Evolutionary conservation across 495 filamentous ascomycete species (phyloP), one percentile per base, ranked within the genome.

Genomic region (Penicillium fimorum): DNA sequence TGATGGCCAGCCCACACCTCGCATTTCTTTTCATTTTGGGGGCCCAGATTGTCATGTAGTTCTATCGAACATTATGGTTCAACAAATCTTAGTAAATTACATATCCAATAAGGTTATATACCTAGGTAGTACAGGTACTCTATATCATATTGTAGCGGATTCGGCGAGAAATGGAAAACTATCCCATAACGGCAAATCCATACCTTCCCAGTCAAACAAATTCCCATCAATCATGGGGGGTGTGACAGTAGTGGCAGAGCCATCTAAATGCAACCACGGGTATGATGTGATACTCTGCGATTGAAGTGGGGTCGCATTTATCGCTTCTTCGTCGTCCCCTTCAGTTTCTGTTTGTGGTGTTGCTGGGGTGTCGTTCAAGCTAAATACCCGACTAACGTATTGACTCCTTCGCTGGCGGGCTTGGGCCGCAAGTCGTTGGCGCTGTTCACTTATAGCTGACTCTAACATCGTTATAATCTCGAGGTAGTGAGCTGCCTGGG

Each of bases 351-450:
- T 44, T 35, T n/a, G 57, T 4, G 57, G 41, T n/a, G 58, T 42
- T 25, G 44, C 18, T 2, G 66, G 53, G 17, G 20, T 61, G 3
- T 64, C 61, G 18, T 50, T 66, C 47, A 75, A 25, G 24, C 69
- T 73, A 55, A 75, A 75, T 1, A 75, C 67, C 46, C 72, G 70
- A 50, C 61, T 75, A 18, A 75, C 72, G 20, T 75, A 73, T 45
- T 63, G 66, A 41, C 62, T 72, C 12, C 70, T 63, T 18, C 63
- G 61, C 11, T 70, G 66, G 5, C 61, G 67, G 11, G 65, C 54
- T 37, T 72, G 67, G 2, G 67, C 62, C 4, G 64, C 47, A 1
- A 74, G 58, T 24, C 62, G 63, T 17, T 71, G 68, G 13, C 73
- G 67, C 50, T 73, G 71, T 17, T 71, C 64, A 4, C 40, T 66